These are phyloP conservation scores for Penicillium bovifimosum DNA, from an alignment of 495 filamentous ascomycete genomes.

Conservation along the genomic window DNA sequence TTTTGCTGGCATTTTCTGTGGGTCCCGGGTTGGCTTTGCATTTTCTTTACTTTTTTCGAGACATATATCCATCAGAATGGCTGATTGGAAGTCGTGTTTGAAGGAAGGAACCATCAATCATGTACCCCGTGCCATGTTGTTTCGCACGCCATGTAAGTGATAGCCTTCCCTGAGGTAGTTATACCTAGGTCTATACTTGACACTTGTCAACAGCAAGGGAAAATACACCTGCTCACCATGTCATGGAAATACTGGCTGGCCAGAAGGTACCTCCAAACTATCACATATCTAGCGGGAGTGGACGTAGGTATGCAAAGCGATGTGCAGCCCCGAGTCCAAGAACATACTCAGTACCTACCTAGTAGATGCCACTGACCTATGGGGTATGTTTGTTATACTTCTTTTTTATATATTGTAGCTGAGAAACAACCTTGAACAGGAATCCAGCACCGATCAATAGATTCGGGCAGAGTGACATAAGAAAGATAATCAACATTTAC, in stretches of 20 bases:
- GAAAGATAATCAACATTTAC: constrained; percentile 33
- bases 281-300: too few relatives aligned
- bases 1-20: neutral
- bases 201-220: too few relatives aligned
- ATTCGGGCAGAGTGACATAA: constrained; percentile 23
- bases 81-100: neutral
- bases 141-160: too few relatives aligned
- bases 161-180: neutral
- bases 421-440: constrained; percentile 1
- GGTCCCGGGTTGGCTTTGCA: neutral
- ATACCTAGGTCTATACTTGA: neutral
- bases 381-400: constrained; percentile 11
- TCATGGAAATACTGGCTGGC: too few relatives aligned
- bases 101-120: too few relatives aligned
- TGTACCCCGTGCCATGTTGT: neutral
- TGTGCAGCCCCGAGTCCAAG: neutral
- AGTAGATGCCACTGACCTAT: neutral
- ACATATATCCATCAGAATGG: neutral
- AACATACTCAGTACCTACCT: neutral
- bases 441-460: constrained; percentile 18
- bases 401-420: constrained; percentile 9
- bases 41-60: neutral
- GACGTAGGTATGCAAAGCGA: neutral
- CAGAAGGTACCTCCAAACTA: too few relatives aligned
- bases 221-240: too few relatives aligned